Conservation (phyloP, 495 filamentous ascomycete species). For the Hypomontagnella submonticulosa region DNA sequence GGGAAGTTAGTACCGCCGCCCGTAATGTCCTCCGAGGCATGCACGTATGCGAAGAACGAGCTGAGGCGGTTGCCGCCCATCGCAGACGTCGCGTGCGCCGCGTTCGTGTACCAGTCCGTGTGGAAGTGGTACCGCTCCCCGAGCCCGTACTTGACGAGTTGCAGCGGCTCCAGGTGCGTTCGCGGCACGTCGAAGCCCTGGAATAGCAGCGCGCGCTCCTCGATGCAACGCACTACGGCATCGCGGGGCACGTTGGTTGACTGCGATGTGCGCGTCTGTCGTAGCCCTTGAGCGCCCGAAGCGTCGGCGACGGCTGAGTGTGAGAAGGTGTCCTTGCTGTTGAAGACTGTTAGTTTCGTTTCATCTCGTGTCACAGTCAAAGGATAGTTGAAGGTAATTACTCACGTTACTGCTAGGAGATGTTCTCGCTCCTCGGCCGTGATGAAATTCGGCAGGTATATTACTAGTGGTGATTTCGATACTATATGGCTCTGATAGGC, state of each 20-base stretch:
- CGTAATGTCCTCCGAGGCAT: slow-evolving; percentile 53
- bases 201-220: slow-evolving; percentile 73
- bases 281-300: slow-evolving; percentile 45
- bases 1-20: slow-evolving; percentile 70
- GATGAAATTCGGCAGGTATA: slow-evolving; percentile 65
- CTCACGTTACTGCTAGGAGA: slow-evolving; percentile 57
- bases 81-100: slow-evolving; percentile 49
- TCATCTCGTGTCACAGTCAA: background rate
- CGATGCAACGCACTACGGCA: slow-evolving; percentile 72
- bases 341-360: background rate
- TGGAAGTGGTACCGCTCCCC: slow-evolving; percentile 64
- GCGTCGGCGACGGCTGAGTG: slow-evolving; percentile 53
- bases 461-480: slow-evolving; percentile 64
- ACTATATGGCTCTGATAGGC: slow-evolving; percentile 63
- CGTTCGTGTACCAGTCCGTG: slow-evolving; percentile 66
- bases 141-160: slow-evolving; percentile 63
- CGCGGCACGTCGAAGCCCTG: slow-evolving; percentile 67
- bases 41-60: slow-evolving; percentile 69
- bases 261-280: slow-evolving; percentile 56
- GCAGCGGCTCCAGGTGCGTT: slow-evolving; percentile 62
- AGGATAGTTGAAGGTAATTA: background rate
- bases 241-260: slow-evolving; percentile 63
- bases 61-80: slow-evolving; percentile 61
- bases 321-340: slow-evolving; percentile 53
- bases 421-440: slow-evolving; percentile 55